Evolutionary conservation across 352 stramenopile species (phyloP), one percentile per base, ranked within the genome.

Genomic region (Pythium monospermum): DNA sequence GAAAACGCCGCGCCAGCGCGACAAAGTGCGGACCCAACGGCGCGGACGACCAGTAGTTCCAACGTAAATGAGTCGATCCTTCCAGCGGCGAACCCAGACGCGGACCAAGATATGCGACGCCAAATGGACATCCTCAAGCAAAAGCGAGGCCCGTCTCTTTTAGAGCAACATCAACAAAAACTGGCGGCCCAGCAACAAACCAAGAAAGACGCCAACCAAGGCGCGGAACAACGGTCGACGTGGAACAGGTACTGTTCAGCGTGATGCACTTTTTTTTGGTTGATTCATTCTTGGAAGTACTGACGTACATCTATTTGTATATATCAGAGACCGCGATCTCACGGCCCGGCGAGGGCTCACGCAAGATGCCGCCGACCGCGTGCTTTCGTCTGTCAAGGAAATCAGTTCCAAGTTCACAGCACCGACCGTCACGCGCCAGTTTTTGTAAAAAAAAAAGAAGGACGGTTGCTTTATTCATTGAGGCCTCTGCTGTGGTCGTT

Each of bases 401-500:
- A 89, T 94, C 45, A 86, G 87, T 54, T 87, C 79, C 49, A 90
- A 90, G 69, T 94, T 94, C 49, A 89, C 83, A 15, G 76, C 79
- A 10, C 83, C 83, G 6, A 91, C 76, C 22, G 80, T 94, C 38
- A 79, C 83, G 33, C 68, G 83, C 30, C 79, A 91, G 62, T 94
- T 94, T 63, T 66, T 94, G 46, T 94, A 79, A 56, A 13, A 35
- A 8, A 35, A 13, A 35, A 8, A 13, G 13, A 35, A 13, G 7
- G 8, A 8, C 7, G 30, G 8, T 13, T 35, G 8, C 30, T 35
- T 35, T 35, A n/a, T n/a, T n/a, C n/a, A n/a, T n/a, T n/a, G n/a
- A n/a, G n/a, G n/a, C n/a, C n/a, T n/a, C n/a, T n/a, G n/a, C n/a
- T n/a, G n/a, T n/a, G n/a, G n/a, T n/a, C n/a, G n/a, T n/a, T n/a